Base-by-base conservation (phyloP, 371 early-diverging fungal species). In the Batkoa obscura region DNA sequence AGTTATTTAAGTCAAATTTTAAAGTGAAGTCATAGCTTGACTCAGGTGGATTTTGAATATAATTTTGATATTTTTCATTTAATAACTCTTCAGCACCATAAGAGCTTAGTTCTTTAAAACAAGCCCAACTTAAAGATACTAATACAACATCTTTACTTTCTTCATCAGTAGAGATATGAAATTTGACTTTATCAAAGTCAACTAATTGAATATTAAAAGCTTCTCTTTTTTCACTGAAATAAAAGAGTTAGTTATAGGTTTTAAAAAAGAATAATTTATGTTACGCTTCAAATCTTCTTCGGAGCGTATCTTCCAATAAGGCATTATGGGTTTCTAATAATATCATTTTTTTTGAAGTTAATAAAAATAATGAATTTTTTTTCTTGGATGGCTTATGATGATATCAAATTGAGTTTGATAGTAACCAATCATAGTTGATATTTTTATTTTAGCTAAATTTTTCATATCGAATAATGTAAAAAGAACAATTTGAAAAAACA, bases 151-250 rank as follows among this genome's bases (percentile, higher is more conserved):
- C 66, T 62, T 85, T 89, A 50, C 73, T 65, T 57, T 80, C 84
- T 17, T 67, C 66, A 12, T 83, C 75, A 5, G 90, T 90, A 31
- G 82, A 68, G 57, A 94, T 63, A 59, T 77, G 78, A 71, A 91
- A 97, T 8, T 76, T 69, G 37, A 94, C 94, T 46, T 91, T 90
- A 70, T 97, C 97, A 71, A 94, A 94, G 69, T 97, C 97, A 42
- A 89, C 89, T 48, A 92, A 72, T 43, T 76, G 81, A 65, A 90
- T 75, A 62, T 80, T 77, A 43, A 90, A 62, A n/a, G 78, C 72
- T 54, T 89, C 90, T n/a, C 79, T 76, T 66, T 86, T 83, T 53
- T 79, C 84, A 60, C 88, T 82, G 59, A 58, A 56, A 55, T n/a
- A 1, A 56, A 9, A 59, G 33, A 59, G 1, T 13, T 17, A 30